Conservation (phyloP, 139 green algal species). For the Chlorella sp. region DNA sequence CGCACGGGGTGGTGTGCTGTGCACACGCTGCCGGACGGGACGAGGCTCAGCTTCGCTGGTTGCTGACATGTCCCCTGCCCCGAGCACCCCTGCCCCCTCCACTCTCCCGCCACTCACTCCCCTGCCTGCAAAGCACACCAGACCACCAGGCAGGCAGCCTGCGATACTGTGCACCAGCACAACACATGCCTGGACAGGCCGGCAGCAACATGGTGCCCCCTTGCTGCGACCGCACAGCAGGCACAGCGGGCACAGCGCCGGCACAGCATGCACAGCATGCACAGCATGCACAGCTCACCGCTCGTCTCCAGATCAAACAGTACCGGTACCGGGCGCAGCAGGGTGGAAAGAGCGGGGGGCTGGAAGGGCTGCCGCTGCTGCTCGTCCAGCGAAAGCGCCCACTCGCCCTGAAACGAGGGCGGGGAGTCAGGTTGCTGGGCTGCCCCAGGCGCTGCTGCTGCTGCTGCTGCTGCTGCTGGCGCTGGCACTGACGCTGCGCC, state of each 20-base stretch:
- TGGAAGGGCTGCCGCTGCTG: constrained; percentile 17
- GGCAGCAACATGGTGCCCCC: too few relatives aligned
- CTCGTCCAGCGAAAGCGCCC: not conserved
- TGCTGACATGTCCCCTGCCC: too few relatives aligned
- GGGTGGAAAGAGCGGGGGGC: not conserved
- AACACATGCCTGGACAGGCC: not conserved
- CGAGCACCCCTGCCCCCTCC: not conserved
- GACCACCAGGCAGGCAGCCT: not conserved
- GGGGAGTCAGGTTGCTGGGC: not conserved
- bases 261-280: too few relatives aligned
- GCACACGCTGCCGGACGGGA: not conserved
- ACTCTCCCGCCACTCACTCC: not conserved
- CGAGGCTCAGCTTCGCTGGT: too few relatives aligned
- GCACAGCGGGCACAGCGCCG: too few relatives aligned
- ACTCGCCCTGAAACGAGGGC: not conserved
- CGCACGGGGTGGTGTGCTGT: not conserved
- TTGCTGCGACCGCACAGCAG: not conserved
- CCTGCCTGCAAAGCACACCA: not conserved
- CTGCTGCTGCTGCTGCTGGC: not conserved
- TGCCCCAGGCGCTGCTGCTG: not conserved
- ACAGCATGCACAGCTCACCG: constrained; percentile 35
- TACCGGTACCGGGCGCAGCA: constrained; percentile 34
- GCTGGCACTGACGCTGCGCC: not conserved
- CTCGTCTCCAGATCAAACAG: constrained; percentile 75
- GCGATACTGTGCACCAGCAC: not conserved